A percentile compares a stretch with the other conserved stretches of the same genome.
Evolutionary conservation across 164 flowering plant genomes (phyloP).

Genomic region (Macadamia tetraphylla): DNA sequence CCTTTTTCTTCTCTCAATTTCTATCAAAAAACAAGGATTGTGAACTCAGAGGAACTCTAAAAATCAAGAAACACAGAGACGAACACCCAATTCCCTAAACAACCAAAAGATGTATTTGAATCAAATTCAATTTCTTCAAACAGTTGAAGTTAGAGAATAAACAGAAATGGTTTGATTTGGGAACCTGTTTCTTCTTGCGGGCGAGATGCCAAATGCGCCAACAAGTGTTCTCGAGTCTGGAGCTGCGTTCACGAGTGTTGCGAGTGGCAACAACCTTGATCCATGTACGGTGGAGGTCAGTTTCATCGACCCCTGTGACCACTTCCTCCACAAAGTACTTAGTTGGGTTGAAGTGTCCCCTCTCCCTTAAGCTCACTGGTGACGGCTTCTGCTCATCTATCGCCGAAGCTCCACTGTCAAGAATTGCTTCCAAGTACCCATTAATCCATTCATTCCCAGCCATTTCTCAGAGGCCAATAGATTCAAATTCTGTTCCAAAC

Average conservation of each 20-base stretch:
- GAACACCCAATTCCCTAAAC: conserved; percentile 1
- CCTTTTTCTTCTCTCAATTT: background rate
- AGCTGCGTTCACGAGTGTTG: conserved; percentile 76
- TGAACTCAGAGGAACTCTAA: background rate
- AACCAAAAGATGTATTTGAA: background rate
- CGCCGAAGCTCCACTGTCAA: conserved; percentile 53
- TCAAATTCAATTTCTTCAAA: too few relatives aligned
- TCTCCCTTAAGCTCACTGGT: conserved; percentile 32
- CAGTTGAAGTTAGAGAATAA: too few relatives aligned
- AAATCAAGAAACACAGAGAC: background rate
- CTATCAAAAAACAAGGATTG: too few relatives aligned
- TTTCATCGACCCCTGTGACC: conserved; percentile 84
- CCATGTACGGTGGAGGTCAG: conserved; percentile 94
- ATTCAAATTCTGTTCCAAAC: background rate
- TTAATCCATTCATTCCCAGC: conserved; percentile 95
- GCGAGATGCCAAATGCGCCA: conserved; percentile 99
- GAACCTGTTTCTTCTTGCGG: conserved; percentile 75
- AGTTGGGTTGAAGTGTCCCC: conserved; percentile 76
- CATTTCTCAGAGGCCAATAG: conserved; percentile 24
- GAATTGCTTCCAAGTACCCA: conserved; percentile 84
- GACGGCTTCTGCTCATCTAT: conserved; percentile 37
- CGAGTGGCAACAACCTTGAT: conserved; percentile 94
- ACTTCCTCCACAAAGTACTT: conserved; percentile 89
- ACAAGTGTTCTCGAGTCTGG: conserved; percentile 93
- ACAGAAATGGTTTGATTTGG: background rate